These are phyloP conservation scores for Suillus clintonianus DNA, from an alignment of 768 basidiomycete genomes.

Conservation along the genomic window DNA sequence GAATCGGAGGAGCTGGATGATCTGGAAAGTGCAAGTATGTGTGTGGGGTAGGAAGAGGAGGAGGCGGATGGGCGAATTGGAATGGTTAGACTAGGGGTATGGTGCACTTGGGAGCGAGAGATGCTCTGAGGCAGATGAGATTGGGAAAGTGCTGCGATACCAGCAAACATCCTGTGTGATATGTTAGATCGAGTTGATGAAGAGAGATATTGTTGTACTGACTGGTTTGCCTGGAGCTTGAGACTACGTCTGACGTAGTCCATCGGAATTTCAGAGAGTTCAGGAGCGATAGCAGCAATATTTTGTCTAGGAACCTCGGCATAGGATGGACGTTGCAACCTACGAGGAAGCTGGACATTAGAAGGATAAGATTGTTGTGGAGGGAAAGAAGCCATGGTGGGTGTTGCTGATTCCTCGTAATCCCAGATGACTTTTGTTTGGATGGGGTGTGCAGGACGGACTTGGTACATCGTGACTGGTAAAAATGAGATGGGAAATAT, in stretches of 20 bases:
- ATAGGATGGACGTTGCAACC: constrained; percentile 62
- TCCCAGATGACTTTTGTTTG: constrained; percentile 39
- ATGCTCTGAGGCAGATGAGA: constrained; percentile 41
- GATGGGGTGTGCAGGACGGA: constrained; percentile 36
- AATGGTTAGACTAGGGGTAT: constrained; percentile 32
- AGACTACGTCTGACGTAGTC: constrained; percentile 64
- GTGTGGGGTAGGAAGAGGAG: constrained; percentile 43
- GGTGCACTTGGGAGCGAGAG: constrained; percentile 31
- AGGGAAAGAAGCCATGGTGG: constrained; percentile 26
- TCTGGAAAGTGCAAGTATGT: constrained; percentile 50
- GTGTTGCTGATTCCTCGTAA: constrained; percentile 29
- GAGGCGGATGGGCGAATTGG: constrained; percentile 29
- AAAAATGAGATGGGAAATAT: constrained; percentile 13
- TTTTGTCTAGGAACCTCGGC: constrained; percentile 57
- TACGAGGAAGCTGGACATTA: constrained; percentile 70
- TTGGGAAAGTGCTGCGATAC: constrained; percentile 48
- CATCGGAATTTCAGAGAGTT: constrained; percentile 51
- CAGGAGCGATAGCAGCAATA: constrained; percentile 54
- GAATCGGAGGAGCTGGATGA: constrained; percentile 30
- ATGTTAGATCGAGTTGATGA: constrained; percentile 31
- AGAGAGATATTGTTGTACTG: constrained; percentile 21
- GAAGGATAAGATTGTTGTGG: constrained; percentile 28
- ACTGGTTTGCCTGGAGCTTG: constrained; percentile 46
- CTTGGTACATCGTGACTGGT: constrained; percentile 32
- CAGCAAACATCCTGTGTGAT: constrained; percentile 38